phyloP scores from a whole-genome alignment of 208 protist genomes.

The Entamoeba histolytica region DNA sequence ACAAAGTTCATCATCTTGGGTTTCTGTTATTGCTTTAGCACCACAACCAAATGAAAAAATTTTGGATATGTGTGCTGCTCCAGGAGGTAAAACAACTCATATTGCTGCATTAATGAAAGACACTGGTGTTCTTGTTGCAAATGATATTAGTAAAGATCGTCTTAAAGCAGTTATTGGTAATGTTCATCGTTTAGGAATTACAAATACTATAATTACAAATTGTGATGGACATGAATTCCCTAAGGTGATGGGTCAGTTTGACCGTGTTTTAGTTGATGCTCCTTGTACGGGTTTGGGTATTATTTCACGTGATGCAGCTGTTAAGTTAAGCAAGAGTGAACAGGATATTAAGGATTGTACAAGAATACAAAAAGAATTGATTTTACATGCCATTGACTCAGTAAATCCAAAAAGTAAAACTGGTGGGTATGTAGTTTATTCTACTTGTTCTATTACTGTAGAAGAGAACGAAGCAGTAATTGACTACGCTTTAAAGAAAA shows the following conservation, averaged over 20 bases:
- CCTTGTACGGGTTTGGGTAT: conserved; percentile 93
- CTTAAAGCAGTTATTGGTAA: conserved; percentile 79
- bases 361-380: conserved; percentile 75
- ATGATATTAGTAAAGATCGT: conserved; percentile 77
- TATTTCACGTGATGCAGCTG: conserved; percentile 79
- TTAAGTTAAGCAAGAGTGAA: conserved; percentile 65
- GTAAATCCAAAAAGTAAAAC: conserved; percentile 32
- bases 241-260: conserved; percentile 34
- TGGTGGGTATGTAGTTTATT: conserved; percentile 86
- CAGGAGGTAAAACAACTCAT: conserved; percentile 92
- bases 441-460: conserved; percentile 79
- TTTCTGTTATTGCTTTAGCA: conserved; percentile 81
- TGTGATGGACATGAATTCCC: conserved; percentile 18
- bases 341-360: conserved; percentile 60
- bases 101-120: conserved; percentile 87
- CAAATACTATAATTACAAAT: conserved; percentile 7
- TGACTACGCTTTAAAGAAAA: conserved; percentile 72
- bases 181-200: conserved; percentile 64
- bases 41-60: conserved; percentile 64
- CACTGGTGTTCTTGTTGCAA: conserved; percentile 81
- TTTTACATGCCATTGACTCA: conserved; percentile 83
- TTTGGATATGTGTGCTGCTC: conserved; percentile 90
- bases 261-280: conserved; percentile 78
- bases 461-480: conserved; percentile 93
- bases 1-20: conserved; percentile 84